Evolutionary conservation across 345 rosid species (phyloP).

Genomic region (Populus alba): DNA sequence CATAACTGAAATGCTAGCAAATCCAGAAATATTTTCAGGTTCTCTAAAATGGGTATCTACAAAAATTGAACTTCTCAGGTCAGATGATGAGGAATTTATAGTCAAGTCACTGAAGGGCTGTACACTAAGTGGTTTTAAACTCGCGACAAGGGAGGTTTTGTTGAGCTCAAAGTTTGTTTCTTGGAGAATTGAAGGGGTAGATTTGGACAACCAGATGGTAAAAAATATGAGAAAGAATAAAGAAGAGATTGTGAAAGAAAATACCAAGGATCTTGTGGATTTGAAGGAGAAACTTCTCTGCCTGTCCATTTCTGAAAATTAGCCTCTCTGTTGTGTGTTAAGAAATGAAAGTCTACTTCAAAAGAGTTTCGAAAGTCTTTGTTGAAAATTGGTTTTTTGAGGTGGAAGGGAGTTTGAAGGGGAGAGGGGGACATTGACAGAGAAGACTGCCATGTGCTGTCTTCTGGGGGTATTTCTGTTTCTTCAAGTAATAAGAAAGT

Average conservation of each 20-base stretch:
- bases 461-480: background rate
- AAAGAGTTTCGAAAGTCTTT: background rate
- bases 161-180: conserved; percentile 40
- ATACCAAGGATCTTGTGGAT: conserved; percentile 52
- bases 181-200: conserved; percentile 44
- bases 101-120: conserved; percentile 23
- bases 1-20: conserved; percentile 23
- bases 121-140: conserved; percentile 25
- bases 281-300: conserved; percentile 71
- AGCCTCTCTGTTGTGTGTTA: background rate
- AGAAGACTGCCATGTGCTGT: background rate
- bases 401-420: background rate
- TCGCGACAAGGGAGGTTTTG: conserved; percentile 17
- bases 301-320: conserved; percentile 57
- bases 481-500: background rate
- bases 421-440: background rate
- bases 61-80: conserved; percentile 32
- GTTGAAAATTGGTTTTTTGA: background rate
- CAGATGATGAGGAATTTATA: conserved; percentile 27
- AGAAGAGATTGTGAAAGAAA: conserved; percentile 53
- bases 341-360: background rate
- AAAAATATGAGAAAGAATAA: conserved; percentile 52
- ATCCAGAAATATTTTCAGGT: conserved; percentile 43
- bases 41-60: conserved; percentile 28
- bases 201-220: conserved; percentile 52